A percentile compares a stretch with the other conserved stretches of the same genome.
Evolutionary conservation across 1,139 yeast genomes (phyloP).

Genomic region (Suhomyces bokatorum): DNA sequence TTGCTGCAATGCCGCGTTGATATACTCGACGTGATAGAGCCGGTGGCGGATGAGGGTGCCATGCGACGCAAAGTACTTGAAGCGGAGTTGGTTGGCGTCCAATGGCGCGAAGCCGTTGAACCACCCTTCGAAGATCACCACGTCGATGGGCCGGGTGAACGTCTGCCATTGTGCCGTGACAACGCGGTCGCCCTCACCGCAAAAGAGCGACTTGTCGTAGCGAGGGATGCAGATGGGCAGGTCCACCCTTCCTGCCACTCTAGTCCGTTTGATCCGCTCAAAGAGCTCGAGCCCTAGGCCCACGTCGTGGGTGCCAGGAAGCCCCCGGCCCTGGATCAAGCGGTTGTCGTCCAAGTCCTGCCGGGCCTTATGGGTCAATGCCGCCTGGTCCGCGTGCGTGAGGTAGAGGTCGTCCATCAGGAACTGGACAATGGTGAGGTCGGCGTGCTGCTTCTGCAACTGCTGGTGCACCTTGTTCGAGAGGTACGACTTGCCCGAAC

Average conservation of each 20-base stretch:
- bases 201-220: constrained; percentile 74
- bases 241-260: constrained; percentile 8
- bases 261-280: constrained; percentile 13
- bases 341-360: constrained; percentile 39
- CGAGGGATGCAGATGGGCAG: constrained; percentile 52
- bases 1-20: constrained; percentile 50
- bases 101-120: constrained; percentile 72
- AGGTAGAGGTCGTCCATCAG: constrained; percentile 89
- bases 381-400: constrained; percentile 58
- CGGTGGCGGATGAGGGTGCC: constrained; percentile 25
- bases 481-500: constrained; percentile 83
- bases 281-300: constrained; percentile 33
- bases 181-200: constrained; percentile 79
- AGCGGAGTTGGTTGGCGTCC: constrained; percentile 21
- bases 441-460: constrained; percentile 37
- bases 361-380: constrained; percentile 37
- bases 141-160: constrained; percentile 47
- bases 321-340: constrained; percentile 75
- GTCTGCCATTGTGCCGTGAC: constrained; percentile 38
- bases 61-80: constrained; percentile 24
- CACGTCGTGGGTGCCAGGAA: constrained; percentile 93
- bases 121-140: constrained; percentile 92
- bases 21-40: constrained; percentile 33
- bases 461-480: constrained; percentile 45
- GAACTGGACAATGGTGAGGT: constrained; percentile 51